Evolutionary conservation across 768 basidiomycete genomes (phyloP).

Genomic region (Russula emetica): DNA sequence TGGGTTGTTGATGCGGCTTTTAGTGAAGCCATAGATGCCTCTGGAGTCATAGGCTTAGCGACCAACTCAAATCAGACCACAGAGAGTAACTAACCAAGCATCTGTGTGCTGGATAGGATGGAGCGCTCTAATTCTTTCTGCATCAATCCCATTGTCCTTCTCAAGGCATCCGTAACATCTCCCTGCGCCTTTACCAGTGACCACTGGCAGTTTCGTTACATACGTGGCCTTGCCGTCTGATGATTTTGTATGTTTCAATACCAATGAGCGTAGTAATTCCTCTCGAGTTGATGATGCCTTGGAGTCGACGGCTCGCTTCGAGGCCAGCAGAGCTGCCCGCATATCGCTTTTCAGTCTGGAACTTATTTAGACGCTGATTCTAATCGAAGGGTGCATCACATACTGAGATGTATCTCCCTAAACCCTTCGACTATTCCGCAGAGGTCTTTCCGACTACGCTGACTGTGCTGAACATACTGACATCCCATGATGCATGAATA

Average conservation of each 20-base stretch:
- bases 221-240: constrained; percentile 62
- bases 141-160: constrained; percentile 81
- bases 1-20: too few species aligned
- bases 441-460: constrained; percentile 48
- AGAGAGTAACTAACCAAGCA: not conserved
- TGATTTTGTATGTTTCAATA: constrained; percentile 43
- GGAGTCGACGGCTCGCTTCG: too few species aligned
- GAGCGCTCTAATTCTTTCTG: constrained; percentile 89
- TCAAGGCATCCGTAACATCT: constrained; percentile 78
- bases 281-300: too few species aligned
- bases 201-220: too few species aligned
- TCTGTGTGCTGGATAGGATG: constrained; percentile 32
- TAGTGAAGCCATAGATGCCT: too few species aligned
- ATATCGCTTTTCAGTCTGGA: too few species aligned
- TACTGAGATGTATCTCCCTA: constrained; percentile 49
- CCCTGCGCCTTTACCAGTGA: too few species aligned
- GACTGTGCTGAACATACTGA: constrained; percentile 59
- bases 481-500: constrained; percentile 42
- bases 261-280: constrained; percentile 59
- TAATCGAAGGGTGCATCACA: constrained; percentile 30
- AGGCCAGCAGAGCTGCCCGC: constrained; percentile 66
- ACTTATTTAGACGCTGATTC: constrained; percentile 1
- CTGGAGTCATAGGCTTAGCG: constrained; percentile 27
- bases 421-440: constrained; percentile 49
- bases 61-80: too few species aligned